phyloP scores from a whole-genome alignment of 2,329 filamentous ascomycete genomes.

The Colletotrichum agaves region DNA sequence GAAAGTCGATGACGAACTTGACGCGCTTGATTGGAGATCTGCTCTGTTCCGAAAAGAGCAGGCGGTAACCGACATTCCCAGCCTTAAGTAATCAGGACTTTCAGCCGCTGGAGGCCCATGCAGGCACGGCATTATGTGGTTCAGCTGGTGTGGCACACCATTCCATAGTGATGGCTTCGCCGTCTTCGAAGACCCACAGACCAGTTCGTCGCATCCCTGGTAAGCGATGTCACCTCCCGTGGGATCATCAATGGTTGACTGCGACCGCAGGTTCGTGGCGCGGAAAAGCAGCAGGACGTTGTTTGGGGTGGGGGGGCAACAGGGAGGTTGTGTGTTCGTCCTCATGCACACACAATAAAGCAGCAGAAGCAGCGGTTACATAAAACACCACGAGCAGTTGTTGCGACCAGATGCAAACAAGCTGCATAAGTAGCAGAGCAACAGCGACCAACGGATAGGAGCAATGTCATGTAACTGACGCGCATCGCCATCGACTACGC shows the following conservation, averaged over 20 bases:
- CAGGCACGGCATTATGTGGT: neutral
- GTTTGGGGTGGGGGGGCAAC: too few species aligned
- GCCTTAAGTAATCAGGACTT: too few species aligned
- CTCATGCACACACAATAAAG: neutral
- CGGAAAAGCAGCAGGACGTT: neutral
- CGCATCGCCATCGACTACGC: neutral
- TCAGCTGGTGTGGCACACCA: slow-evolving; percentile 9
- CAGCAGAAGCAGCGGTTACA: neutral
- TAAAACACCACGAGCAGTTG: neutral
- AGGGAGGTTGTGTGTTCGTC: slow-evolving; percentile 14
- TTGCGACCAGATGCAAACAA: neutral
- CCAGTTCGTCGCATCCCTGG: neutral
- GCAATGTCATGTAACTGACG: neutral
- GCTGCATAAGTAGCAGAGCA: neutral
- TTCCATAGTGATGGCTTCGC: neutral
- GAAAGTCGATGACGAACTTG: slow-evolving; percentile 36
- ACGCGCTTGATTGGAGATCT: slow-evolving; percentile 33
- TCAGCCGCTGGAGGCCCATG: neutral
- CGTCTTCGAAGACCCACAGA: neutral
- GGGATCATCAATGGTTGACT: slow-evolving; percentile 6
- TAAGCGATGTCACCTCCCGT: neutral
- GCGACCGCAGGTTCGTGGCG: slow-evolving; percentile 16
- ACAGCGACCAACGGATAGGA: neutral
- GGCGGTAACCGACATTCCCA: slow-evolving; percentile 1
- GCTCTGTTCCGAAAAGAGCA: slow-evolving; percentile 2